phyloP scores from a whole-genome alignment of 495 filamentous ascomycete species.

The Trichoderma orchidacearum region DNA sequence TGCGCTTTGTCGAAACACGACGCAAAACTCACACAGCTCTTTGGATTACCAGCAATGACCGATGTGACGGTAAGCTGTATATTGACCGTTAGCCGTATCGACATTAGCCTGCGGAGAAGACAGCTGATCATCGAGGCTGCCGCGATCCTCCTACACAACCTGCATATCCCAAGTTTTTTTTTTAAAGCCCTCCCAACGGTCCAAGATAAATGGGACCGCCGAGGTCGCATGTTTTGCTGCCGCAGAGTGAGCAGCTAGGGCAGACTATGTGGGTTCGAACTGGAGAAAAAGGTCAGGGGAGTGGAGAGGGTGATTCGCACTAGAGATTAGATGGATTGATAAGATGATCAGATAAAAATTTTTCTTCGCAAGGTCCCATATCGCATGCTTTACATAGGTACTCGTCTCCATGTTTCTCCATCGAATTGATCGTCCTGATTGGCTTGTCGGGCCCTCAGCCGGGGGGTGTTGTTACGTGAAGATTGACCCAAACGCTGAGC shows the following conservation, averaged over 20 bases:
- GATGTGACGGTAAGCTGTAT: not conserved
- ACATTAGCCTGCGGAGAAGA: no score
- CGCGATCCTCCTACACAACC: not conserved
- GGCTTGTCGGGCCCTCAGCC: not conserved
- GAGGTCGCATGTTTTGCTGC: not conserved
- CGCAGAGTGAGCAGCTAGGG: not conserved
- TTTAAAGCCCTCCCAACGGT: no score
- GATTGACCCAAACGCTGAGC: not conserved
- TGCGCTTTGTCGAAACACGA: not conserved
- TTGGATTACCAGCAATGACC: not conserved
- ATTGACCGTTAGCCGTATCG: not conserved
- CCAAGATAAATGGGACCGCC: not conserved
- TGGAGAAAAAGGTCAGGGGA: not conserved
- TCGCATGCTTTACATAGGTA: not conserved
- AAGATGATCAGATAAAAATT: constrained; percentile 1
- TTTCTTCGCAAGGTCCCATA: not conserved
- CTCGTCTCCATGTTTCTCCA: not conserved
- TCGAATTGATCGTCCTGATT: not conserved
- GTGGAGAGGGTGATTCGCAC: not conserved
- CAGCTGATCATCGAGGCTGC: no score
- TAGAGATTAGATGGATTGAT: constrained; percentile 1
- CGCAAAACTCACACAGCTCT: not conserved
- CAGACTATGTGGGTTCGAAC: not conserved
- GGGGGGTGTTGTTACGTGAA: not conserved
- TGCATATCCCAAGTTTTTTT: no score